These are phyloP conservation scores for Globisporangium viniferum DNA, from an alignment of 352 stramenopile species.

Conservation along the genomic window DNA sequence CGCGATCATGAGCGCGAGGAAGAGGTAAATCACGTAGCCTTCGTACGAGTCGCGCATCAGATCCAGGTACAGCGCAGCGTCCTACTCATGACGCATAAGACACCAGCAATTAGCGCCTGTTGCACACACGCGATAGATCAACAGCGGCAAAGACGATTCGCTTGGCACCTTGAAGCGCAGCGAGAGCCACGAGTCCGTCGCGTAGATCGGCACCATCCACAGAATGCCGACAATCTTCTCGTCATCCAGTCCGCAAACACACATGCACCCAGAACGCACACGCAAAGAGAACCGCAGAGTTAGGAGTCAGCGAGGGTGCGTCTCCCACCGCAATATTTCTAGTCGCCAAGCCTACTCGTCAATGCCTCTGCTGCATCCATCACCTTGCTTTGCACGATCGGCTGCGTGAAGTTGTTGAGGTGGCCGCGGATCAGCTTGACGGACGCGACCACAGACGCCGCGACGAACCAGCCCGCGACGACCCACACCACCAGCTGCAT, in stretches of 20 bases:
- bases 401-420: conserved; percentile 90
- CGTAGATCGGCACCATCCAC: conserved; percentile 99
- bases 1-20: conserved; percentile 95
- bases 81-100: conserved; percentile 13
- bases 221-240: conserved; percentile 95
- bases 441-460: conserved; percentile 84
- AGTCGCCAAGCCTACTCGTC: background rate
- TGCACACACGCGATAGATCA: too few relatives aligned
- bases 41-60: conserved; percentile 98
- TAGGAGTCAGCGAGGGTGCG: background rate
- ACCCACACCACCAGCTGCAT: conserved; percentile 75
- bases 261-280: conserved; percentile 14
- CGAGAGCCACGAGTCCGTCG: conserved; percentile 95
- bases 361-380: background rate
- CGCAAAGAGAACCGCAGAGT: background rate
- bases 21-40: conserved; percentile 98
- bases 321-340: background rate
- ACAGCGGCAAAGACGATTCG: background rate
- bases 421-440: conserved; percentile 91
- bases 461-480: conserved; percentile 90
- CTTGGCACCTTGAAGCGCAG: conserved; percentile 90
- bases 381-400: conserved; percentile 95
- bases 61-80: conserved; percentile 88
- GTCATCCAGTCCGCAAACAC: conserved; percentile 13
- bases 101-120: background rate